Conservation (phyloP, 345 rosid genomes). For the Lepidium sativum region DNA sequence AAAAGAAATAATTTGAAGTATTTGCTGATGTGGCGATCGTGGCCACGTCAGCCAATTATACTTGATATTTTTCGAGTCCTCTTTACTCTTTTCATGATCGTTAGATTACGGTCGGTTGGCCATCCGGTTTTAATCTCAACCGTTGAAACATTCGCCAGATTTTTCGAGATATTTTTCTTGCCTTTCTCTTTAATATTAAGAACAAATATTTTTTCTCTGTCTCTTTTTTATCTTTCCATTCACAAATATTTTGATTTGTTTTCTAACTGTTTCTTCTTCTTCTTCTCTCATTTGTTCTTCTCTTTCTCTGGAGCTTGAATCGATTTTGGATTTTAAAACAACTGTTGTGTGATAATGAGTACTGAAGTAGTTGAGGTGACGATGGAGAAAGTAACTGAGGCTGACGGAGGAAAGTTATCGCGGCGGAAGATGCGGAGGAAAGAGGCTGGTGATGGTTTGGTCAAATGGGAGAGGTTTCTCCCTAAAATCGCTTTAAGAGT, state of each 20-base stretch:
- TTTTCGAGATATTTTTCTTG: conserved; percentile 34
- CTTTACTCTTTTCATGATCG: conserved; percentile 4
- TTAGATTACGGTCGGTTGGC: conserved; percentile 26
- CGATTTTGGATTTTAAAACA: neutral
- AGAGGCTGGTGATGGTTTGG: conserved; percentile 30
- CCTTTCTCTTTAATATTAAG: neutral
- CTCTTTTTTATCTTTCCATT: neutral
- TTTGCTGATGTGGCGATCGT: conserved; percentile 41
- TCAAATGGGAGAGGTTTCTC: conserved; percentile 64
- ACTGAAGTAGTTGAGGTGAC: conserved; percentile 30
- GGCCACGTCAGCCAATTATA: conserved; percentile 30
- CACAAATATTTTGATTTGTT: conserved; percentile 3
- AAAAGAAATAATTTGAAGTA: no score
- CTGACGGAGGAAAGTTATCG: conserved; percentile 15
- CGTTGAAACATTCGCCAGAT: conserved; percentile 28
- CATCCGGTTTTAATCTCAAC: neutral
- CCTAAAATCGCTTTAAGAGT: conserved; percentile 62
- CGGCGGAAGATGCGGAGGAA: conserved; percentile 21
- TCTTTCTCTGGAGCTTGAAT: neutral
- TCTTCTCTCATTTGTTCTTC: neutral
- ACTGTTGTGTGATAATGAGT: conserved; percentile 22
- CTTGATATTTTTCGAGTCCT: conserved; percentile 37
- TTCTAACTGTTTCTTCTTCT: neutral
- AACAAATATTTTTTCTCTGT: neutral
- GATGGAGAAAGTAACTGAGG: conserved; percentile 16